Conservation (phyloP, 1,284 basidiomycete species). For the Xerocomus amazonicus region DNA sequence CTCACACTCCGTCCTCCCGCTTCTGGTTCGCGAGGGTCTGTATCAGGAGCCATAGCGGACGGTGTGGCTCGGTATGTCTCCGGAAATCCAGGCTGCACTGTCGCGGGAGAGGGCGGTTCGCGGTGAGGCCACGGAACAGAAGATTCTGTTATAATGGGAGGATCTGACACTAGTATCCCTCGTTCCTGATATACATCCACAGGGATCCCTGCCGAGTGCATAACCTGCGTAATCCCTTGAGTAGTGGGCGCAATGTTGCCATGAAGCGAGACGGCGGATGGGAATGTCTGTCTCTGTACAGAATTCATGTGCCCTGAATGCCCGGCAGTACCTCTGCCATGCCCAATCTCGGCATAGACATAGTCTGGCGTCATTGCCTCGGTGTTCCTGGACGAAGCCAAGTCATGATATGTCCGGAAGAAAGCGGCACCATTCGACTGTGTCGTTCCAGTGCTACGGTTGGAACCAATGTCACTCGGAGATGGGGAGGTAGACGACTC, state of each 20-base stretch:
- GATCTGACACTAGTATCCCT: conserved; percentile 7
- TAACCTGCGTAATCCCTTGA: conserved; percentile 36
- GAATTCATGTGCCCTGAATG: conserved; percentile 17
- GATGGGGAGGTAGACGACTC: conserved; percentile 58
- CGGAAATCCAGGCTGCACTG: conserved; percentile 16
- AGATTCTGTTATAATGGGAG: conserved; percentile 10
- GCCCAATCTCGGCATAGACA: conserved; percentile 72
- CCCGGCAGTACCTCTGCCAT: conserved; percentile 53
- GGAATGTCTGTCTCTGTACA: conserved; percentile 22
- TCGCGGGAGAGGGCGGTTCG: conserved; percentile 25
- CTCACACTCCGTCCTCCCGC: conserved; percentile 56
- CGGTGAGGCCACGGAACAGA: conserved; percentile 28
- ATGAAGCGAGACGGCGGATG: conserved; percentile 19
- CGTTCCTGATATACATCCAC: conserved; percentile 24
- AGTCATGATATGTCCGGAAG: conserved; percentile 57
- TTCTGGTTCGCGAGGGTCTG: conserved; percentile 35
- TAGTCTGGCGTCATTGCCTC: conserved; percentile 70
- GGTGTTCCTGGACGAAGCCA: conserved; percentile 41
- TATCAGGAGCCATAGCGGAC: conserved; percentile 35
- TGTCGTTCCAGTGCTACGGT: conserved; percentile 50
- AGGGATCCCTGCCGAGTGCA: conserved; percentile 34
- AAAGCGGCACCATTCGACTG: conserved; percentile 56
- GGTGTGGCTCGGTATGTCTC: conserved; percentile 45
- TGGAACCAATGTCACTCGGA: conserved; percentile 54
- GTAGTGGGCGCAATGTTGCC: conserved; percentile 18